These are phyloP conservation scores for Jaltomata sinuosa DNA, from an alignment of 257 asterid genomes.

Conservation along the genomic window DNA sequence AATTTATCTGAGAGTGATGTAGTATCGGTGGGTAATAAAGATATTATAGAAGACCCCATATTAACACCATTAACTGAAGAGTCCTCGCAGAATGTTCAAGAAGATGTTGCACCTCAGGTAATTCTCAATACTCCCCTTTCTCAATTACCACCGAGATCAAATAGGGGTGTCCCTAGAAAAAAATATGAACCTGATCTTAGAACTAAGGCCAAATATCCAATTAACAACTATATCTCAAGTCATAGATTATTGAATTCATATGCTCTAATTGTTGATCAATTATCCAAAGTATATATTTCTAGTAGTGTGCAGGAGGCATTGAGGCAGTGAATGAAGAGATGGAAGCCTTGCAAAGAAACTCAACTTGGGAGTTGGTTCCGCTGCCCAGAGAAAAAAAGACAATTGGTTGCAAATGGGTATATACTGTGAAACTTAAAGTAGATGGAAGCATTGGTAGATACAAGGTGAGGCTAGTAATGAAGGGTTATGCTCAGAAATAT, in stretches of 20 bases:
- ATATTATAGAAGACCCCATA: not conserved
- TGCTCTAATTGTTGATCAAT: slow-evolving; percentile 4
- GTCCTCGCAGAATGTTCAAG: not conserved
- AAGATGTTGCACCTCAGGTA: not conserved
- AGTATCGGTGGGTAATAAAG: not conserved
- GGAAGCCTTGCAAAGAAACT: not conserved
- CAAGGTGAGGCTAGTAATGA: no score
- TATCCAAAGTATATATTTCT: not conserved
- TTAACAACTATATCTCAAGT: no score
- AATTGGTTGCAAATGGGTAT: not conserved
- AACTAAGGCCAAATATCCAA: no score
- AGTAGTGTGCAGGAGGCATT: slow-evolving; percentile 2
- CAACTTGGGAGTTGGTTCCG: not conserved
- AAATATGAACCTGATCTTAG: no score
- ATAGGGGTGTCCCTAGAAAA: no score
- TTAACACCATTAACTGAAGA: not conserved
- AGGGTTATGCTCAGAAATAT: no score
- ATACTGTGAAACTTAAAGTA: not conserved
- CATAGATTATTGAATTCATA: no score
- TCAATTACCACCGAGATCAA: no score
- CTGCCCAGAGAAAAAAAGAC: not conserved
- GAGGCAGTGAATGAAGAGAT: not conserved
- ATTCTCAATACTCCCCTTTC: not conserved
- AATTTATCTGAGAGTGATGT: not conserved
- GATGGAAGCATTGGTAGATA: no score